Evolutionary conservation across 306 rosid species (phyloP).

Genomic region (Hippophae gyantsensis): DNA sequence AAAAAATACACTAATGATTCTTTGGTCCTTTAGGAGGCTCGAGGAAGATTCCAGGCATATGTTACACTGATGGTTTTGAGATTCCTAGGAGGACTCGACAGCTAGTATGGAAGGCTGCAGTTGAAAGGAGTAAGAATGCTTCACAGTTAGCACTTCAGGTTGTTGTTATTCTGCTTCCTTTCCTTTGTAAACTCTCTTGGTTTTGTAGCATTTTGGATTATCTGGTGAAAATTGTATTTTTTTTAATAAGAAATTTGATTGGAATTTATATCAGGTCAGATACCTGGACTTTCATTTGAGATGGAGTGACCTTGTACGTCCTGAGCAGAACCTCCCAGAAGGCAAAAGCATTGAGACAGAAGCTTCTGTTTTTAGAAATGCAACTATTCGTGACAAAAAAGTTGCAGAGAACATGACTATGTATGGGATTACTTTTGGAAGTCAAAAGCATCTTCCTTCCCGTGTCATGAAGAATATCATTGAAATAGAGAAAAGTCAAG

Average conservation of each 20-base stretch:
- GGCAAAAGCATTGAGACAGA: constrained; percentile 78
- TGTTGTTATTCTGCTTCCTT: constrained; percentile 5
- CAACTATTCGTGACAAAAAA: constrained; percentile 55
- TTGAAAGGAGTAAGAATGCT: constrained; percentile 73
- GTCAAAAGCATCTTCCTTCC: constrained; percentile 91
- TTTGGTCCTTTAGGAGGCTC: constrained; percentile 53
- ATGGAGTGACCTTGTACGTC: constrained; percentile 92
- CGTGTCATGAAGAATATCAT: constrained; percentile 75
- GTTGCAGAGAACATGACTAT: constrained; percentile 39
- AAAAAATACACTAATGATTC: constrained; percentile 14
- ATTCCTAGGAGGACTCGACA: constrained; percentile 80
- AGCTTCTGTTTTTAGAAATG: constrained; percentile 89
- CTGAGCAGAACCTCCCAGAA: constrained; percentile 73
- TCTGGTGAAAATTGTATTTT: constrained; percentile 14
- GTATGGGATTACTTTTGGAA: constrained; percentile 74
- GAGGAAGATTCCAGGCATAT: constrained; percentile 56
- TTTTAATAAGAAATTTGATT: constrained; percentile 14
- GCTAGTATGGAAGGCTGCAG: constrained; percentile 84
- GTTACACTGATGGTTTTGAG: constrained; percentile 69
- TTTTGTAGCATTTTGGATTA: constrained; percentile 14
- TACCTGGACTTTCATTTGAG: constrained; percentile 70
- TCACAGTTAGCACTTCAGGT: constrained; percentile 97
- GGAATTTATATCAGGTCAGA: constrained; percentile 69
- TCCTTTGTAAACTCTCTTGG: constrained; percentile 4
- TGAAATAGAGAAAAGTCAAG: constrained; percentile 50